Percentiles rank a stretch among this genome's conserved stretches.
These are phyloP conservation scores for Pestalotiopsis sp. DNA, from an alignment of 2,329 filamentous ascomycete genomes.

Conservation along the genomic window DNA sequence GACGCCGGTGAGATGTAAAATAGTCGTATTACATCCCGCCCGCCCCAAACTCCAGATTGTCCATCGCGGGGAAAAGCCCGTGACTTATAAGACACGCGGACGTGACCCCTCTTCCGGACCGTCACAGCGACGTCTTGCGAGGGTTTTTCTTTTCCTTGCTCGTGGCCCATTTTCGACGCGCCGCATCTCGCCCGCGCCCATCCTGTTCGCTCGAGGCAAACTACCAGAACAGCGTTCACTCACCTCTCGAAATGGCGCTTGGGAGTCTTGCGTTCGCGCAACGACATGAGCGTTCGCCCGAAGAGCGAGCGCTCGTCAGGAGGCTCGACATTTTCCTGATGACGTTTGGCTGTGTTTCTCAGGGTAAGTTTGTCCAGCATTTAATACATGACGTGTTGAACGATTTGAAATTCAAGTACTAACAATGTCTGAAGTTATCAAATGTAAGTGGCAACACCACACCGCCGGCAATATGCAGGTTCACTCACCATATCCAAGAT, in stretches of 20 bases:
- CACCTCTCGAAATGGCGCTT: background rate
- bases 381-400: background rate
- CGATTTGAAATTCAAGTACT: background rate
- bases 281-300: conserved; percentile 29
- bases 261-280: conserved; percentile 23
- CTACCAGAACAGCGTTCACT: background rate
- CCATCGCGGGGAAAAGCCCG: background rate
- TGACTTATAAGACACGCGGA: background rate
- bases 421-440: conserved; percentile 23
- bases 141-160: background rate
- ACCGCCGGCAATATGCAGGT: background rate
- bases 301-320: conserved; percentile 34
- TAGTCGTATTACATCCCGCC: background rate
- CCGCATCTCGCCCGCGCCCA: background rate
- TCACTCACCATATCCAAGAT: conserved; percentile 22
- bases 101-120: background rate
- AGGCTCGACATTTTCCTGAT: conserved; percentile 37
- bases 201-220: background rate
- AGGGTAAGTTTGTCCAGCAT: conserved; percentile 23
- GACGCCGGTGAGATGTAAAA: background rate
- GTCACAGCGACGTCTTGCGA: background rate
- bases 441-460: conserved; percentile 18
- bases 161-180: background rate
- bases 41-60: background rate
- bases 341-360: conserved; percentile 38